Evolutionary conservation across 192 early-diverging fungal species (phyloP).

Genomic region (Spinellus fusiger): DNA sequence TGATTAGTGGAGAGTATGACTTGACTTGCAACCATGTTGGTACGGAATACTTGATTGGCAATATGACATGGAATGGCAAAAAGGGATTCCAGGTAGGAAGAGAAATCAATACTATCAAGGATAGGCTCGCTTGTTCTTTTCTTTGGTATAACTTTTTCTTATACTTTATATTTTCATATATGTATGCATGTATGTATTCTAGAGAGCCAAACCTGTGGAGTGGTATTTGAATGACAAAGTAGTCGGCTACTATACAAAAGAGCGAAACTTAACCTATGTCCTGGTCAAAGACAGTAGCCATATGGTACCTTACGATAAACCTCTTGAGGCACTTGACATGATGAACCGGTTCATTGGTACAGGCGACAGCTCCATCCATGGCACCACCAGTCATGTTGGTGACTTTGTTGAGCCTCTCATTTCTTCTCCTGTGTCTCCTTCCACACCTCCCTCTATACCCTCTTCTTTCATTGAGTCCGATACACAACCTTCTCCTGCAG

Average conservation of each 20-base stretch:
- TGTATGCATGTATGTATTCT: not conserved
- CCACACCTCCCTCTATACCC: not conserved
- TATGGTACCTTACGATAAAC: constrained; percentile 89
- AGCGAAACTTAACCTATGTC: constrained; percentile 71
- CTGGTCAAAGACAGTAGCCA: constrained; percentile 81
- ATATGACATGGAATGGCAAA: constrained; percentile 58
- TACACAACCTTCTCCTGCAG: not conserved
- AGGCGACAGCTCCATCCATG: constrained; percentile 17
- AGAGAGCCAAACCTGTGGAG: constrained; percentile 29
- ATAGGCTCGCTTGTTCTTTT: not conserved
- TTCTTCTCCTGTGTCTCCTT: not conserved
- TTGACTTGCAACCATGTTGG: constrained; percentile 78
- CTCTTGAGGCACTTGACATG: constrained; percentile 73
- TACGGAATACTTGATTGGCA: constrained; percentile 57
- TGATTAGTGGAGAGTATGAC: constrained; percentile 67
- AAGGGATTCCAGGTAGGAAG: constrained; percentile 51
- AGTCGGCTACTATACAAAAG: constrained; percentile 38
- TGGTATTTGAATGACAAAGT: constrained; percentile 46
- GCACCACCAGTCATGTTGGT: constrained; percentile 18
- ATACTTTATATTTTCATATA: not conserved
- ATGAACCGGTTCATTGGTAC: constrained; percentile 78
- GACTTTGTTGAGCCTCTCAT: not conserved
- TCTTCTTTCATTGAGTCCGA: not conserved
- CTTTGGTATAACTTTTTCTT: not conserved
- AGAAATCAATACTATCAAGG: not conserved